A percentile compares a stretch with the other conserved stretches of the same genome.
phyloP scores from a whole-genome alignment of 192 early-diverging fungal species.

The Pilobolus umbonatus region DNA sequence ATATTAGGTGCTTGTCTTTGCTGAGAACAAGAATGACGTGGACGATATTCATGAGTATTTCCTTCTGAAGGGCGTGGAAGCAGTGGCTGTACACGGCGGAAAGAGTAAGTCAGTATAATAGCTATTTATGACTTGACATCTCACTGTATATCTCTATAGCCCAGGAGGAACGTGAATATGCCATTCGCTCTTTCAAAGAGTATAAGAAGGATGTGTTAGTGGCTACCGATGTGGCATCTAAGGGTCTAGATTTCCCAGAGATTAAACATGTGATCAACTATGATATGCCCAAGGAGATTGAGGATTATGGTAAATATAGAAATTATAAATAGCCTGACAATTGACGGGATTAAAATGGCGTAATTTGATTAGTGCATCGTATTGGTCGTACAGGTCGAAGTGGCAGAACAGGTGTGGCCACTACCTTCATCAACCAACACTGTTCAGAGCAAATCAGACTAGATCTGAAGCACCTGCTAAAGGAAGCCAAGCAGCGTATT shows the following conservation, averaged over 20 bases:
- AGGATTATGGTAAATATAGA: slow-evolving; percentile 89
- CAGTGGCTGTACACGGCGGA: slow-evolving; percentile 92
- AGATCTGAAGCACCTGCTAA: slow-evolving; percentile 89
- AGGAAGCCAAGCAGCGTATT: slow-evolving; percentile 89
- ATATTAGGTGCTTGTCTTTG: slow-evolving; percentile 81
- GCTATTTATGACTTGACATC: background rate
- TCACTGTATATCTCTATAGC: slow-evolving; percentile 35
- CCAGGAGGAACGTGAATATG: slow-evolving; percentile 97
- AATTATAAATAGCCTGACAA: background rate
- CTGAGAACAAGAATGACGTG: slow-evolving; percentile 98
- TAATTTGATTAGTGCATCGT: slow-evolving; percentile 65
- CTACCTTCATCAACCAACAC: slow-evolving; percentile 93
- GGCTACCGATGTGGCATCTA: slow-evolving; percentile 94
- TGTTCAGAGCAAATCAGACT: slow-evolving; percentile 91
- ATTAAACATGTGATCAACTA: slow-evolving; percentile 99
- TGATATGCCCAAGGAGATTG: slow-evolving; percentile 99
- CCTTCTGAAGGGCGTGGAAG: slow-evolving; percentile 90
- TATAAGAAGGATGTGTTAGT: slow-evolving; percentile 94
- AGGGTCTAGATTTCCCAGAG: slow-evolving; percentile 92
- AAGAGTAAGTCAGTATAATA: slow-evolving; percentile 57
- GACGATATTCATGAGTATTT: slow-evolving; percentile 98
- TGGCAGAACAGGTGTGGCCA: slow-evolving; percentile 94
- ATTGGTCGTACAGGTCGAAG: slow-evolving; percentile 97
- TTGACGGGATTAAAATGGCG: background rate
- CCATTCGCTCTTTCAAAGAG: slow-evolving; percentile 84